Percentiles rank a stretch among this genome's conserved stretches.
phyloP scores from a whole-genome alignment of 192 early-diverging fungal species.

The Podila epicladia region DNA sequence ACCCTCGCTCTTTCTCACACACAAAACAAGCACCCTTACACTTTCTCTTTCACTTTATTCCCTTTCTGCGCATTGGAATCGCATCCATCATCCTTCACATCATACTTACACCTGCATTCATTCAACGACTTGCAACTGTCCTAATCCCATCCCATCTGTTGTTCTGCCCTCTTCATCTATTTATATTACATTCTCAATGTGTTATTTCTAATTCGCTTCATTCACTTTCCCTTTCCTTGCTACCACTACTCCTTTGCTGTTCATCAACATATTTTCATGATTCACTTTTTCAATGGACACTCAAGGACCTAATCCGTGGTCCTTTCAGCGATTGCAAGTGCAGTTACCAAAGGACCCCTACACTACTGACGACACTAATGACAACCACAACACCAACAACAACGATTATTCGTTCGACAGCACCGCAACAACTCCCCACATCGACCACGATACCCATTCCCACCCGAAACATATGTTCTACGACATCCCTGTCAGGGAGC shows the following conservation, averaged over 20 bases:
- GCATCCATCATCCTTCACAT: background rate
- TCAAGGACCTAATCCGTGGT: constrained; percentile 26
- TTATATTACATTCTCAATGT: too few relatives aligned
- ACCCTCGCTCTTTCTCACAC: too few relatives aligned
- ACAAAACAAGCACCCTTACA: too few relatives aligned
- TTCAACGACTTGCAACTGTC: background rate
- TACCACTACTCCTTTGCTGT: background rate
- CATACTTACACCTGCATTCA: background rate
- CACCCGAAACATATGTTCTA: background rate
- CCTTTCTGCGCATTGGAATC: background rate
- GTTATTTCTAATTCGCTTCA: too few relatives aligned
- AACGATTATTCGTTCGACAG: constrained; percentile 19
- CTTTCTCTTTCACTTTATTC: background rate
- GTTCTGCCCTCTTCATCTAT: background rate
- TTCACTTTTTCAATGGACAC: constrained; percentile 4
- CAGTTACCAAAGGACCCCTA: background rate
- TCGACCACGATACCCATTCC: constrained; percentile 4
- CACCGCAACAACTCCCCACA: constrained; percentile 13
- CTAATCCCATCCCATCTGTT: background rate
- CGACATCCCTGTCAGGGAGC: background rate
- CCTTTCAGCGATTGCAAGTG: constrained; percentile 10
- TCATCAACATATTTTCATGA: background rate
- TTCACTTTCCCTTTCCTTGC: too few relatives aligned
- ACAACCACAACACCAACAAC: constrained; percentile 7
- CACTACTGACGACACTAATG: background rate